Percentiles rank a stretch among this genome's conserved stretches.
phyloP scores from a whole-genome alignment of 176 grass and related monocot genomes.

The Oryza punctata region DNA sequence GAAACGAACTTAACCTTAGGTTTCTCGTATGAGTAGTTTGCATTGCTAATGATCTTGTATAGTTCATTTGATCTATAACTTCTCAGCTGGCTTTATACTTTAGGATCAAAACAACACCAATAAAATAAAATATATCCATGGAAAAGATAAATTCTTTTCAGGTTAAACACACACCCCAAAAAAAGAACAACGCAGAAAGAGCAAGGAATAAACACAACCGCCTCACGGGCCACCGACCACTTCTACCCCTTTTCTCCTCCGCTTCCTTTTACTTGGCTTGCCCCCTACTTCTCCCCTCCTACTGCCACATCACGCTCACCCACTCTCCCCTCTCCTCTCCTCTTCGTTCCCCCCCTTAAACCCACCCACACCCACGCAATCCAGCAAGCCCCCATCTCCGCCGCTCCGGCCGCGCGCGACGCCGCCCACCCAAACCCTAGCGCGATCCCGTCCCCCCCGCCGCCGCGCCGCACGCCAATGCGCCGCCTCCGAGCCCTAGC shows the following conservation, averaged over 20 bases:
- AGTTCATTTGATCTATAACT: too few species aligned
- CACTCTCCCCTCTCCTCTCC: neutral
- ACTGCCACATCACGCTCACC: neutral
- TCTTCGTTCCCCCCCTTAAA: constrained; percentile 26
- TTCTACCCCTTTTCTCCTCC: neutral
- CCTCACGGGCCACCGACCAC: neutral
- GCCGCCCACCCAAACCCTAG: constrained; percentile 46
- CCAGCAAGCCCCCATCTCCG: constrained; percentile 30
- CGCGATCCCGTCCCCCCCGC: neutral
- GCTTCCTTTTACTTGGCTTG: constrained; percentile 40
- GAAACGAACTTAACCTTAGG: too few species aligned
- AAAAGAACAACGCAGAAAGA: neutral
- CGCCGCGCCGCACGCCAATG: constrained; percentile 19
- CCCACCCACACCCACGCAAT: constrained; percentile 14
- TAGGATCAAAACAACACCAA: too few species aligned
- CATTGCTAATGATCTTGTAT: too few species aligned
- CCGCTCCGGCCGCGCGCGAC: neutral
- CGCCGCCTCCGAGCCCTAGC: constrained; percentile 27
- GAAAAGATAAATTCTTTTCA: neutral
- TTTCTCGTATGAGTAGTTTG: too few species aligned
- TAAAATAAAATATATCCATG: too few species aligned
- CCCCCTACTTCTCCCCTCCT: constrained; percentile 13
- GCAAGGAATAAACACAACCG: constrained; percentile 3
- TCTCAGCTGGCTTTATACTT: too few species aligned
- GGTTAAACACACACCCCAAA: too few species aligned